Base-by-base conservation (phyloP, 805 yeast genomes). In the Wickerhamomyces ciferrii region DNA sequence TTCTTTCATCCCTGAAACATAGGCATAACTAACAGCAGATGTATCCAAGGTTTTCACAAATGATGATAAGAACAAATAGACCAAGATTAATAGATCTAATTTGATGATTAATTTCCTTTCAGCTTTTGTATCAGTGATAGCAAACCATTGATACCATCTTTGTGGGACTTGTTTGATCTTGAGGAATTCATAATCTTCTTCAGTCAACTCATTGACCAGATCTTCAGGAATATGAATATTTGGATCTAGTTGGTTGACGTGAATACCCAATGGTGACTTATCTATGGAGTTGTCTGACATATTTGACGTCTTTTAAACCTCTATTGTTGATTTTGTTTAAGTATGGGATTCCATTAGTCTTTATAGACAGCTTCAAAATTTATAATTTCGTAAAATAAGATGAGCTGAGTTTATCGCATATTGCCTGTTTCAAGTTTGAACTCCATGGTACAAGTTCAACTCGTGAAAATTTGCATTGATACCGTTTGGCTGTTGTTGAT, bases 11-110 rank as follows among this genome's bases (percentile, higher is more conserved):
- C 85, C 83, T 18, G 81, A 73, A 35, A 78, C 81, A 54, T 81
- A 83, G 2, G 87, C 88, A 54, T 82, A 79, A 50, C 72, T 74
- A 44, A 83, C 61, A 60, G 83, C 83, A 34, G 78, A 68, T 44
- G 74, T 75, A 55, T 83, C 88, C 47, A 83, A 31, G 4, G 75
- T 76, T 56, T 83, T 83, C 47, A 82, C 78, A 84, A 85, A 83
- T 59, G 82, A 82, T 1, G 79, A 79, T 48, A 80, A 60, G 61
- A 80, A 76, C 1, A 83, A 69, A 50, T 79, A 78, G 39, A 73
- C 66, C 8, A 81, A 68, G 44, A 83, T 60, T 36, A 78, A 57
- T 14, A 77, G 49, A 53, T 81, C 87, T 25, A 80, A 58, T 54
- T 81, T 81, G 45, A 68, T 43, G 23, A 78, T 53, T 34, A 77